phyloP scores from a whole-genome alignment of 2,329 filamentous ascomycete genomes.

The Aureobasidium sp. region DNA sequence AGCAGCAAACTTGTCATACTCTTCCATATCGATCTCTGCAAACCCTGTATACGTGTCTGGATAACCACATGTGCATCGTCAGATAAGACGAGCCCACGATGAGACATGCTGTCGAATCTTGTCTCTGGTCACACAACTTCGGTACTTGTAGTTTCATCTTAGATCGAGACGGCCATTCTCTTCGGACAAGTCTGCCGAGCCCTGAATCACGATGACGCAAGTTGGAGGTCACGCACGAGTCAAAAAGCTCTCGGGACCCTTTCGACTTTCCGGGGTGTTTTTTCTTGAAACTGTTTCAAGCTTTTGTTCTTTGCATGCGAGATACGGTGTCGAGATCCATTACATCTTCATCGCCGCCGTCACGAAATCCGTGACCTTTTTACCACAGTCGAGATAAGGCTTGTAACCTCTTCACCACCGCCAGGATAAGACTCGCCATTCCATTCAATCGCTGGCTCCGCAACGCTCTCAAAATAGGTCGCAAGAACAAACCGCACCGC shows the following conservation, averaged over 20 bases:
- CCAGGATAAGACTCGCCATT: background rate
- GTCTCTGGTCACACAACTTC: background rate
- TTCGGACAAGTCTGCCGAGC: background rate
- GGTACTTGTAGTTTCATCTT: too few species aligned
- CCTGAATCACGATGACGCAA: conserved; percentile 4
- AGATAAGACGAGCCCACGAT: conserved; percentile 26
- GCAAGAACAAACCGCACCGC: conserved; percentile 40
- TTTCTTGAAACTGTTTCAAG: background rate
- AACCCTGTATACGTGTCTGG: conserved; percentile 32
- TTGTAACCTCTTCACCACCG: background rate
- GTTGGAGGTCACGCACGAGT: background rate
- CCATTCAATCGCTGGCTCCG: conserved; percentile 8
- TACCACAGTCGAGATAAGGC: background rate
- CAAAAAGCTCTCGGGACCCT: background rate
- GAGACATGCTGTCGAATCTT: conserved; percentile 20
- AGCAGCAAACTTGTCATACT: conserved; percentile 34
- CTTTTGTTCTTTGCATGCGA: background rate
- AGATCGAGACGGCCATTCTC: background rate
- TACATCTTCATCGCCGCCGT: background rate
- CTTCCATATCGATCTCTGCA: conserved; percentile 32
- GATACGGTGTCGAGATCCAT: too few species aligned
- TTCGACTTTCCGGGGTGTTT: background rate
- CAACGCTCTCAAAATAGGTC: conserved; percentile 39
- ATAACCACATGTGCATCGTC: too few species aligned
- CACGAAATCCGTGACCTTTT: background rate